A percentile compares a stretch with the other conserved stretches of the same genome.
Evolutionary conservation across 352 stramenopile species (phyloP).

Genomic region (Globisporangium spiculum): DNA sequence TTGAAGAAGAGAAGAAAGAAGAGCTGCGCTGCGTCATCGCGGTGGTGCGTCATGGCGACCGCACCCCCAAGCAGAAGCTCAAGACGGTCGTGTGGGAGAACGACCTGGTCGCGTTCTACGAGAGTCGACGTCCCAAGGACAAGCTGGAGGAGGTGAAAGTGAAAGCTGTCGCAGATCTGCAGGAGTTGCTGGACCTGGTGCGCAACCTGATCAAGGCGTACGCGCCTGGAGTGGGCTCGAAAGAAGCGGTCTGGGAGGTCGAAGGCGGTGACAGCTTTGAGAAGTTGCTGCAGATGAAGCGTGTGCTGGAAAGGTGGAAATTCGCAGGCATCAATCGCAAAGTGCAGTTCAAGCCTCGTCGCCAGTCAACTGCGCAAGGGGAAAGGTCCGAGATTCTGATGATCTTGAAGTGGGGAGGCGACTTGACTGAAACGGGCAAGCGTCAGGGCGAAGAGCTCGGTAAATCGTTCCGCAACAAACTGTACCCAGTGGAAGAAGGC

Average conservation of each 20-base stretch:
- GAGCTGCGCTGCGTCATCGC: slow-evolving; percentile 99
- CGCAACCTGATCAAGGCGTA: slow-evolving; percentile 83
- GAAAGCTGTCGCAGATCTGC: slow-evolving; percentile 75
- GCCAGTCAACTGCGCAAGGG: slow-evolving; percentile 33
- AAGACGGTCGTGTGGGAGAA: slow-evolving; percentile 91
- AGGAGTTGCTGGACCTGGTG: slow-evolving; percentile 78
- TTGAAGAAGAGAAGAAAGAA: slow-evolving; percentile 86
- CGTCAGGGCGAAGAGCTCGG: slow-evolving; percentile 95
- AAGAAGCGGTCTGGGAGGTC: slow-evolving; percentile 82
- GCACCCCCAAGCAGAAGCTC: slow-evolving; percentile 99
- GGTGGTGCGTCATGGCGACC: slow-evolving; percentile 97
- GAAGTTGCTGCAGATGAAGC: slow-evolving; percentile 94
- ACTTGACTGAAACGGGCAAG: slow-evolving; percentile 97
- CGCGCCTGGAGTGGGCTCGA: slow-evolving; percentile 69
- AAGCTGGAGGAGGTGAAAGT: slow-evolving; percentile 87
- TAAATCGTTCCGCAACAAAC: slow-evolving; percentile 86
- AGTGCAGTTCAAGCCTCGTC: slow-evolving; percentile 84
- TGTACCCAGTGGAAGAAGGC: slow-evolving; percentile 89
- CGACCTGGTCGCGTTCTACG: slow-evolving; percentile 83
- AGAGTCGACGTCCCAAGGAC: slow-evolving; percentile 56
- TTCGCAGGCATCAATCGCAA: slow-evolving; percentile 98
- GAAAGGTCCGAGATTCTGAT: slow-evolving; percentile 93
- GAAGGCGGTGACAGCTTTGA: slow-evolving; percentile 88
- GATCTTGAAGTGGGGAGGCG: slow-evolving; percentile 99
- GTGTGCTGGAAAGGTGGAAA: slow-evolving; percentile 96